Conservation (phyloP, 345 rosid species). For the Clarkia xantiana region DNA sequence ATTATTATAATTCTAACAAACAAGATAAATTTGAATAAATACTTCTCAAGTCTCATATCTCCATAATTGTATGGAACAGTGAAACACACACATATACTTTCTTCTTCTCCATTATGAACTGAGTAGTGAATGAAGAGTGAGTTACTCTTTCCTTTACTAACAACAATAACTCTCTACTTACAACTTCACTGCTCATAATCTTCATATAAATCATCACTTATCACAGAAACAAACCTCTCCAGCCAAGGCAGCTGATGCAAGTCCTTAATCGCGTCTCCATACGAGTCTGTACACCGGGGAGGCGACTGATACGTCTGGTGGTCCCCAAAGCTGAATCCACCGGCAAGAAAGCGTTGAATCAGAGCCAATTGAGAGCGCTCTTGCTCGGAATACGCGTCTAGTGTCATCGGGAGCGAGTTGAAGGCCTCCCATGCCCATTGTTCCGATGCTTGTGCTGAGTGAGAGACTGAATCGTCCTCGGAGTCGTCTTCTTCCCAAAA, state of each 20-base stretch:
- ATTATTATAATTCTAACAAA: no score
- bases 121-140: no score
- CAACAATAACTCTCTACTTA: no score
- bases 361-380: slow-evolving; percentile 86
- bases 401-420: slow-evolving; percentile 64
- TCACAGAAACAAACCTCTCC: slow-evolving; percentile 90
- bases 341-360: slow-evolving; percentile 87
- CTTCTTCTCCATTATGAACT: no score
- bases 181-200: slow-evolving; percentile 47
- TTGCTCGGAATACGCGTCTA: slow-evolving; percentile 90
- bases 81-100: no score
- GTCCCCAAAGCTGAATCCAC: slow-evolving; percentile 82
- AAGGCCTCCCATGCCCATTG: slow-evolving; percentile 97
- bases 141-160: no score
- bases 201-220: slow-evolving; percentile 84
- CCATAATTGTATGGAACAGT: no score
- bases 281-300: slow-evolving; percentile 76
- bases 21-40: no score
- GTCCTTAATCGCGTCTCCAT: slow-evolving; percentile 85
- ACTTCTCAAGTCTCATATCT: no score
- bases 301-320: slow-evolving; percentile 83
- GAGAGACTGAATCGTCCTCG: slow-evolving; percentile 29
- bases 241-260: slow-evolving; percentile 98
- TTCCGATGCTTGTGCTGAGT: slow-evolving; percentile 73
- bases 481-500: slow-evolving; percentile 80